These are phyloP conservation scores for Coemansia sp. DNA, from an alignment of 192 early-diverging fungal genomes.

Conservation along the genomic window DNA sequence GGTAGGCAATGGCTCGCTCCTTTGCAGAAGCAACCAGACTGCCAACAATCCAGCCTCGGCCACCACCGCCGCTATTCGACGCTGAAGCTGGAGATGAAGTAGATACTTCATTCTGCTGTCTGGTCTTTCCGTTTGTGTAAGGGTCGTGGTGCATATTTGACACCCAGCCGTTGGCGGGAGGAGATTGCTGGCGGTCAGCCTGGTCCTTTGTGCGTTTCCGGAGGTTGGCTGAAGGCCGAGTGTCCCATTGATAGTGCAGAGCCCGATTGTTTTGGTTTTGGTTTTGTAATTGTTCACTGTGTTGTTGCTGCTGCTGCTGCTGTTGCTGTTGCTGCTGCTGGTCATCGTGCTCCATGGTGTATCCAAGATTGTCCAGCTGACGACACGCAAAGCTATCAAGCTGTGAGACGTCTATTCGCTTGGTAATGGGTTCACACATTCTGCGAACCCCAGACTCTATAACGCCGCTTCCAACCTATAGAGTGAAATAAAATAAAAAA, in stretches of 20 bases:
- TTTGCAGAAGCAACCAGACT: conserved; percentile 35
- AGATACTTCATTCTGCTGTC: neutral
- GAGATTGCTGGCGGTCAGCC: conserved; percentile 6
- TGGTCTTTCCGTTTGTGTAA: conserved; percentile 1
- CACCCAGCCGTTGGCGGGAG: neutral
- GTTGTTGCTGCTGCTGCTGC: neutral
- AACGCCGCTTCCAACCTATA: conserved; percentile 63
- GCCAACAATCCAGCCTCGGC: conserved; percentile 28
- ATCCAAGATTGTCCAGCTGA: conserved; percentile 66
- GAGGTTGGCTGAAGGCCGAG: conserved; percentile 5
- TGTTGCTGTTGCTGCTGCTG: neutral
- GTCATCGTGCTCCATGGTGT: conserved; percentile 8
- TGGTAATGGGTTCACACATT: conserved; percentile 72
- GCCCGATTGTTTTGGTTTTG: neutral
- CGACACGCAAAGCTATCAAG: conserved; percentile 76
- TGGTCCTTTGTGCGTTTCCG: conserved; percentile 50
- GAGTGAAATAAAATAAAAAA: neutral
- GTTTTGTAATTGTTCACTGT: neutral
- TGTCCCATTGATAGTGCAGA: neutral
- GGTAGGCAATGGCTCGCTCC: conserved; percentile 71
- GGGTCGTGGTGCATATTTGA: neutral
- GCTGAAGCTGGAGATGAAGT: neutral
- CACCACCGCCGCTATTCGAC: neutral
- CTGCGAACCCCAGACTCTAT: conserved; percentile 75
- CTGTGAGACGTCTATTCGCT: conserved; percentile 69